Base-by-base conservation (phyloP, 352 stramenopile genomes). In the Elongisporangium prolatum region DNA sequence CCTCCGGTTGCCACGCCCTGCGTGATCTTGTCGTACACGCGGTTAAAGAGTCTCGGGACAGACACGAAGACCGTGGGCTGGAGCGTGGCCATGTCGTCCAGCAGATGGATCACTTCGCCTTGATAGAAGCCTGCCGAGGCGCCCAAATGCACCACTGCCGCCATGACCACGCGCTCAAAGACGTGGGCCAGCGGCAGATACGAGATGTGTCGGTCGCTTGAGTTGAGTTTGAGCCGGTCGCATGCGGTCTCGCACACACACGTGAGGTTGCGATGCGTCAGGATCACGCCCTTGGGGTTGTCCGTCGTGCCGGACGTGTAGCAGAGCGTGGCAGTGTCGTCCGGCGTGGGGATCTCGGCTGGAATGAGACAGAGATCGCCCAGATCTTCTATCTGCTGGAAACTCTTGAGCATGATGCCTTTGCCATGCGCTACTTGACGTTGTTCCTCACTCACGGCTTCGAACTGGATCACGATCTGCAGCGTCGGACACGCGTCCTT, bases 131-230 rank as follows among this genome's bases (percentile, higher is more conserved):
- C 38, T 93, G 88, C 48, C 74, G 77, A 38, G 75, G 90, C 60
- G 83, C 95, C 50, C 67, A 87, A 48, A 67, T 74, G 68, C 96
- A 93, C 10, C 81, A 98, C 84, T 21, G 81, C 79, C 14, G 71
- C 82, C 2, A 96, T 87, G 20, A 98, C 78, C 2, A 88, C 69
- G 7, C 95, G 83, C 77, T 99, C 96, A 57, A 98, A 98, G 28
- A 98, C 95, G 70, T 99, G 96, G 0, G 95, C 80, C 20, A 99
- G 69, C n/a, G 96, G 96, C 28, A 99, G 72, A 72, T 98, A 99
- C 18, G 86, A 97, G 16, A 98, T 69, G 68, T 98, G 91, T 22
- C 96, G 74, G 70, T 98, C 93, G 20, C 65, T 74, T 14, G 66
- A 24, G 21, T 66, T 20, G 22, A 72, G 34, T 11, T 50, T 11